Evolutionary conservation across 2,329 filamentous ascomycete genomes (phyloP), one percentile per base, ranked within the genome.

Genomic region (Nemania bipapillata): DNA sequence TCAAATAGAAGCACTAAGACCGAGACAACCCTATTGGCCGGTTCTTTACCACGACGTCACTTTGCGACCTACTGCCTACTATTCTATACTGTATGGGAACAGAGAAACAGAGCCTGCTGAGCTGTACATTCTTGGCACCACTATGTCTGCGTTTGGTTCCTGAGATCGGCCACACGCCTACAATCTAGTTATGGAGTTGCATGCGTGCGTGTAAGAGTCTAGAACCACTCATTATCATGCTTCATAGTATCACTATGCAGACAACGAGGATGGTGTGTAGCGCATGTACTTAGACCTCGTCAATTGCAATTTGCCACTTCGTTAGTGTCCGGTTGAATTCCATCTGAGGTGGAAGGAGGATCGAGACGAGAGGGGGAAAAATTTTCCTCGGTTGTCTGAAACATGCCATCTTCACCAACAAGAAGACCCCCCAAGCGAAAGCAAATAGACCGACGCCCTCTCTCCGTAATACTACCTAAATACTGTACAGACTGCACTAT

Each of bases 311-410:
- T 67, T 63, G 65, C 68, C 68, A 70, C 67, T 56, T 42, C 15
- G 24, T 30, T 50, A 24, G 7, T 53, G n/a, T 49, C 66, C 63
- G 66, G 66, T 66, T 63, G 66, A 69, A 66, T 65, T 52, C 50
- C 47, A 54, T 28, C 61, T 32, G 49, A 54, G 12, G 55, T 40
- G 54, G 56, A 20, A 42, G 55, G 56, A 52, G 65, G 72, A 69
- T 32, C 15, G 49, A 73, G 70, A 69, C 68, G 70, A 69, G 70
- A 65, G 32, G 35, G 52, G 47, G 63, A 68, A 70, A 72, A 61
- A 65, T 71, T 66, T 26, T 12, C 50, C 61, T 64, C 54, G 52
- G 50, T 60, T 57, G 70, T 66, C 69, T 76, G 73, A 74, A 76
- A 76, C 74, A 74, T 72, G 49, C 53, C 61, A 72, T 73, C 72